These are phyloP conservation scores for Tulasnella sp. DNA, from an alignment of 768 basidiomycete species.

Conservation along the genomic window DNA sequence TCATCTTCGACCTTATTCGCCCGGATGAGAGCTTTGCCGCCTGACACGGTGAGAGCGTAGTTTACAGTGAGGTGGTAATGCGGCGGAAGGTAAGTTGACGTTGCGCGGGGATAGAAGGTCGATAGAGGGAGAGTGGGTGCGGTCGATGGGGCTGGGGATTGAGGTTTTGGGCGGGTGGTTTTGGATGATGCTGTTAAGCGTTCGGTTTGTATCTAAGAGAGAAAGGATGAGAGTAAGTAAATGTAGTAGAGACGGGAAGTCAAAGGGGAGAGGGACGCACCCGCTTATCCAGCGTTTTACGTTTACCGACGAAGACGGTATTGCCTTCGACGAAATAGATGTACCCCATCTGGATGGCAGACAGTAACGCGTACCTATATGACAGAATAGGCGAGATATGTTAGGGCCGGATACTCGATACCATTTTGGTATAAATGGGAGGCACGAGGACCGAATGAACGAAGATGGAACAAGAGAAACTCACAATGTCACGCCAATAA, in stretches of 20 bases:
- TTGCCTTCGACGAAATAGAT: slow-evolving; percentile 82
- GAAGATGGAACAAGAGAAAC: slow-evolving; percentile 33
- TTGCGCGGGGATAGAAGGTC: slow-evolving; percentile 36
- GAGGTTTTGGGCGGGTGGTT: slow-evolving; percentile 37
- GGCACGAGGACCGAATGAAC: not conserved
- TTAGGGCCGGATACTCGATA: slow-evolving; percentile 27
- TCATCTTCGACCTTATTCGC: slow-evolving; percentile 55
- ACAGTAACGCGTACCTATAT: slow-evolving; percentile 69
- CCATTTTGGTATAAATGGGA: not conserved
- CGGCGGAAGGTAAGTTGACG: slow-evolving; percentile 47
- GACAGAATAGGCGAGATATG: slow-evolving; percentile 21
- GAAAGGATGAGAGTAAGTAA: not conserved
- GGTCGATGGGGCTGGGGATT: not conserved
- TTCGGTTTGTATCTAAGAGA: slow-evolving; percentile 80
- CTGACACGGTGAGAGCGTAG: slow-evolving; percentile 75
- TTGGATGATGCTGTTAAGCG: slow-evolving; percentile 73
- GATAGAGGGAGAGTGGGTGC: slow-evolving; percentile 10
- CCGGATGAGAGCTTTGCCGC: slow-evolving; percentile 79
- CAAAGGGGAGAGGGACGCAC: slow-evolving; percentile 38
- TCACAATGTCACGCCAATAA: slow-evolving; percentile 72
- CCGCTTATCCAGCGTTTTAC: slow-evolving; percentile 84
- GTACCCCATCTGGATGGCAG: slow-evolving; percentile 68
- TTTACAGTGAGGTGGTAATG: slow-evolving; percentile 62
- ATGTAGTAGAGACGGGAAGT: slow-evolving; percentile 14
- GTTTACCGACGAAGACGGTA: slow-evolving; percentile 81